These are phyloP conservation scores for Zygotorulaspora chibaensis DNA, from an alignment of 805 yeast species.

Conservation along the genomic window DNA sequence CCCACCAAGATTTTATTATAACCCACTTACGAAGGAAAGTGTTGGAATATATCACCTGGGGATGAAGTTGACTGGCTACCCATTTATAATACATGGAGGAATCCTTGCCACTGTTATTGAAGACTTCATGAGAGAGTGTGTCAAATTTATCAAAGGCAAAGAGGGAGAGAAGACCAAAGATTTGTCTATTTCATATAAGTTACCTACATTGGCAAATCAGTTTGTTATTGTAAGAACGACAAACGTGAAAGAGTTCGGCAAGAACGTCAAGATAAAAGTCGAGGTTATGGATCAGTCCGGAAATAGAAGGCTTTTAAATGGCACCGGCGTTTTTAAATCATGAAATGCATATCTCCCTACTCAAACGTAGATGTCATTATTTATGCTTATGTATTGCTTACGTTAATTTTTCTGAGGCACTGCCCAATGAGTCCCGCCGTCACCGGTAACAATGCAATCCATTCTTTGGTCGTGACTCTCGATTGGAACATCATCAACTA, in stretches of 20 bases:
- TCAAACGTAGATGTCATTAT: conserved; percentile 9
- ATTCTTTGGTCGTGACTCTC: conserved; percentile 32
- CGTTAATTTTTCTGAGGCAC: not conserved
- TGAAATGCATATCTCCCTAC: not conserved
- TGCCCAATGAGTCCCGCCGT: conserved; percentile 33
- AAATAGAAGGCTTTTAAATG: conserved; percentile 50
- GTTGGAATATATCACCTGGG: conserved; percentile 74
- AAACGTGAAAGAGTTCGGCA: conserved; percentile 33
- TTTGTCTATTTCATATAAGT: conserved; percentile 46
- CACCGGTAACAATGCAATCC: conserved; percentile 32
- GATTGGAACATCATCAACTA: conserved; percentile 21
- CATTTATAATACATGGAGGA: conserved; percentile 86
- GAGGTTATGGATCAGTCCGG: conserved; percentile 51
- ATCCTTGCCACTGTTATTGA: conserved; percentile 75
- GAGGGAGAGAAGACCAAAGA: conserved; percentile 38
- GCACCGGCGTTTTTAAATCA: conserved; percentile 44
- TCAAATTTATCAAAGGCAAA: conserved; percentile 36
- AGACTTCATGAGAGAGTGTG: conserved; percentile 62
- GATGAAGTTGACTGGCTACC: conserved; percentile 75
- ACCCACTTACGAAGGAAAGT: conserved; percentile 51
- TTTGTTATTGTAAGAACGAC: conserved; percentile 63
- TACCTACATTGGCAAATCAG: conserved; percentile 76
- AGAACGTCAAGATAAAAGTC: conserved; percentile 38
- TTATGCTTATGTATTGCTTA: not conserved
- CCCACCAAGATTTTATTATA: conserved; percentile 64